Evolutionary conservation across 345 rosid species (phyloP).

Genomic region (Euclidium syriacum): DNA sequence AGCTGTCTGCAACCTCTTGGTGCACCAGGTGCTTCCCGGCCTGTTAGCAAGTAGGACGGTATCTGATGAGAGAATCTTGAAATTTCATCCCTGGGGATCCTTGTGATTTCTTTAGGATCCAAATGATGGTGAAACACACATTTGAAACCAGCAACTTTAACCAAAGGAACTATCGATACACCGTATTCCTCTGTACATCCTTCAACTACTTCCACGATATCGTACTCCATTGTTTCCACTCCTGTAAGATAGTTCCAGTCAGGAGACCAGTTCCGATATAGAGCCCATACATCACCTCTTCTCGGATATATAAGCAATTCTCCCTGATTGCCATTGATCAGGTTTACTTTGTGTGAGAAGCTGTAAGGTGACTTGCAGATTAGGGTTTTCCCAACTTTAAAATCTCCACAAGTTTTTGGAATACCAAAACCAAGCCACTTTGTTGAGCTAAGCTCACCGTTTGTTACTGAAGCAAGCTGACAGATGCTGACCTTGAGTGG

Average conservation of each 20-base stretch:
- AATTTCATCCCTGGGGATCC: constrained; percentile 50
- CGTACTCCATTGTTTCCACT: constrained; percentile 43
- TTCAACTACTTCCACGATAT: constrained; percentile 67
- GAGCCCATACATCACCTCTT: constrained; percentile 68
- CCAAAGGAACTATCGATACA: constrained; percentile 48
- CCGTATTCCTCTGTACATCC: constrained; percentile 56
- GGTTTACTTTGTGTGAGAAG: constrained; percentile 59
- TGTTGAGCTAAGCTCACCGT: constrained; percentile 40
- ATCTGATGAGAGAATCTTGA: constrained; percentile 72
- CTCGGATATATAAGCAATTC: constrained; percentile 50
- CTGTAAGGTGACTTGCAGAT: constrained; percentile 41
- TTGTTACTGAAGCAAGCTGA: constrained; percentile 51
- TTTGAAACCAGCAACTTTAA: constrained; percentile 65
- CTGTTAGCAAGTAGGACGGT: constrained; percentile 57
- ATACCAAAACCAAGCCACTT: constrained; percentile 72
- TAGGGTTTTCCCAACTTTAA: constrained; percentile 42
- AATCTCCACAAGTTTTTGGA: constrained; percentile 57
- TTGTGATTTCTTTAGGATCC: constrained; percentile 39
- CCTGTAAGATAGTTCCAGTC: constrained; percentile 56
- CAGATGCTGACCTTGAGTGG: constrained; percentile 58
- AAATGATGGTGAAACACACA: constrained; percentile 48
- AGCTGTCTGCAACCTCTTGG: constrained; percentile 67
- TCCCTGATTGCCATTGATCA: constrained; percentile 38
- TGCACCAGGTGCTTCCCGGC: constrained; percentile 48
- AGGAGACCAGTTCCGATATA: constrained; percentile 60